Percentiles rank a stretch among this genome's conserved stretches.
phyloP scores from a whole-genome alignment of 2,329 filamentous ascomycete species.

The Ophiostoma sp. region DNA sequence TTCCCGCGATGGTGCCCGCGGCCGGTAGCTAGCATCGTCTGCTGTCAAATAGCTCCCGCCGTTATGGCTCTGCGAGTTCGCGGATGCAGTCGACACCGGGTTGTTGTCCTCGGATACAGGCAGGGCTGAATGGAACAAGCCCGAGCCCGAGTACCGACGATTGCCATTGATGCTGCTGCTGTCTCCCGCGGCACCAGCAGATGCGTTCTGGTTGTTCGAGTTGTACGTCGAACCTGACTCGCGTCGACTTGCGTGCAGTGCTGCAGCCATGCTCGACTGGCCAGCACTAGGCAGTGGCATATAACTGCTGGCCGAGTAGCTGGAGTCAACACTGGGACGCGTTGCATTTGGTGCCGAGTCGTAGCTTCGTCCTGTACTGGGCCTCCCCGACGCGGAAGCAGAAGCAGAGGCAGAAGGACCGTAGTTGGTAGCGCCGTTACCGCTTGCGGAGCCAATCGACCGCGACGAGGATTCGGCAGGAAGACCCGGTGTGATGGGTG shows the following conservation, averaged over 20 bases:
- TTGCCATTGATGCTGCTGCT: conserved; percentile 11
- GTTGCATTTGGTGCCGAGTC: conserved; percentile 40
- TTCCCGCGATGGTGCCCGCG: conserved; percentile 56
- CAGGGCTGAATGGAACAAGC: conserved; percentile 80
- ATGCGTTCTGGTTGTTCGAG: conserved; percentile 42
- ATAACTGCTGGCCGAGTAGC: conserved; percentile 23
- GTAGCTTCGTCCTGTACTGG: conserved; percentile 56
- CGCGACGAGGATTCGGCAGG: conserved; percentile 34
- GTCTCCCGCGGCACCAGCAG: conserved; percentile 32
- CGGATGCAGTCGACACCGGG: neutral
- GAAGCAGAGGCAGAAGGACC: conserved; percentile 1
- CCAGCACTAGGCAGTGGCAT: conserved; percentile 50
- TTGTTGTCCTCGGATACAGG: conserved; percentile 61
- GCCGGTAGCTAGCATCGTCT: conserved; percentile 30
- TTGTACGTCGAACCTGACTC: conserved; percentile 54
- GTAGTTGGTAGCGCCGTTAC: conserved; percentile 26
- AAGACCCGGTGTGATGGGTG: conserved; percentile 42
- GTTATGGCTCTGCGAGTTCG: conserved; percentile 32
- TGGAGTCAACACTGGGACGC: conserved; percentile 28
- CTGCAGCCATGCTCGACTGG: conserved; percentile 34
- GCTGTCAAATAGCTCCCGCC: conserved; percentile 30
- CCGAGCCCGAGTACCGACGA: conserved; percentile 65
- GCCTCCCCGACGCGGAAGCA: conserved; percentile 37
- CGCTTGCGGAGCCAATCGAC: conserved; percentile 44
- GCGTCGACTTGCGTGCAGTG: conserved; percentile 34